Evolutionary conservation across 257 asterid genomes (phyloP).

Genomic region (Solanum neorickii): DNA sequence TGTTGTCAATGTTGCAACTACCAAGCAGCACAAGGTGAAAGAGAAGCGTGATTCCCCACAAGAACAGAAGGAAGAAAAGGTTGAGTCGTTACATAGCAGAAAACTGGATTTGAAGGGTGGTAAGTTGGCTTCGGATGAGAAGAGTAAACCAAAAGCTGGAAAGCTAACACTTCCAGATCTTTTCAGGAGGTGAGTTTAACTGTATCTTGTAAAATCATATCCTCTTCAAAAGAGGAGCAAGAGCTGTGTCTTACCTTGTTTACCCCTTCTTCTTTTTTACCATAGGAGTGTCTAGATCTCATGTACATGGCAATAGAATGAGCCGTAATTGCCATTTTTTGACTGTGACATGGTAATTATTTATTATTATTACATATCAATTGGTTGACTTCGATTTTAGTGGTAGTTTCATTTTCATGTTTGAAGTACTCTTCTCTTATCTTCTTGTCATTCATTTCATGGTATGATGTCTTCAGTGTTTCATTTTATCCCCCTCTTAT

Average conservation of each 20-base stretch:
- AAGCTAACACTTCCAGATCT: slow-evolving; percentile 3
- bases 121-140: background rate
- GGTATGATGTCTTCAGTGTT: background rate
- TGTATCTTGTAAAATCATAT: background rate
- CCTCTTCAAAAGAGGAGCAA: background rate
- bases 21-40: background rate
- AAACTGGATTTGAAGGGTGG: background rate
- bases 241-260: background rate
- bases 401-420: background rate
- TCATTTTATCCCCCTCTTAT: background rate
- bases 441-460: background rate
- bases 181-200: slow-evolving; percentile 11
- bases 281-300: background rate
- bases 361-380: background rate
- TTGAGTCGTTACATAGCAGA: background rate
- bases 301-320: background rate
- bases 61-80: background rate
- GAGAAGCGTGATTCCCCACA: background rate
- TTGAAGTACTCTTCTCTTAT: background rate
- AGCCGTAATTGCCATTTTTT: background rate
- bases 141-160: background rate
- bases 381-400: background rate
- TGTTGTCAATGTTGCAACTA: background rate
- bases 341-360: background rate
- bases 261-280: background rate